These are phyloP conservation scores for Aspergillus luchuensis DNA, from an alignment of 2,329 filamentous ascomycete species.

Conservation along the genomic window DNA sequence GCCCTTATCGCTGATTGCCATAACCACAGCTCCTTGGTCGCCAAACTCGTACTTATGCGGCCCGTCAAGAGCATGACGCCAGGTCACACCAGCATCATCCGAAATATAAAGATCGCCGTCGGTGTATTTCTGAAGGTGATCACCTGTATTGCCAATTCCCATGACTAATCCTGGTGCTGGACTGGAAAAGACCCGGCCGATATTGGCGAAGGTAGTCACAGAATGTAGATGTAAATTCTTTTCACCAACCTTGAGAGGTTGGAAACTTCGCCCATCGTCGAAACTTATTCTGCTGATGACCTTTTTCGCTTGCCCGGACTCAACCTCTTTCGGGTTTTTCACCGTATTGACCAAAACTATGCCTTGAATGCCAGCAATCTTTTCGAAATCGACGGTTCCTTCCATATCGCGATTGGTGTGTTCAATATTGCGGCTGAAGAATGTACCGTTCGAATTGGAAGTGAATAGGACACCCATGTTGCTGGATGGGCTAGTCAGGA, in stretches of 20 bases:
- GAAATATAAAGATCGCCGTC: slow-evolving; percentile 85
- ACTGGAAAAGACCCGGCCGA: slow-evolving; percentile 87
- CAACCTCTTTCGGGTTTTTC: slow-evolving; percentile 78
- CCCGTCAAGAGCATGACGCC: slow-evolving; percentile 71
- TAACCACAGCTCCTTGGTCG: slow-evolving; percentile 83
- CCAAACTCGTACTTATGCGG: slow-evolving; percentile 97
- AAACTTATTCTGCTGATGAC: slow-evolving; percentile 84
- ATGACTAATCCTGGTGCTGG: slow-evolving; percentile 90
- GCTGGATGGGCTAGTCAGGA: slow-evolving; percentile 67
- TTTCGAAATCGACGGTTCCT: slow-evolving; percentile 91
- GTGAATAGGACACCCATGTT: slow-evolving; percentile 89
- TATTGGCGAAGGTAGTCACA: slow-evolving; percentile 78
- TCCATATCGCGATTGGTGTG: slow-evolving; percentile 81
- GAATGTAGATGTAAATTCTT: slow-evolving; percentile 84
- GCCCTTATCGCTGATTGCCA: slow-evolving; percentile 73
- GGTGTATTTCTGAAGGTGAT: slow-evolving; percentile 67
- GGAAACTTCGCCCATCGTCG: slow-evolving; percentile 88
- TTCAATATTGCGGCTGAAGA: slow-evolving; percentile 88
- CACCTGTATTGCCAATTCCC: slow-evolving; percentile 88
- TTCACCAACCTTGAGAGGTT: slow-evolving; percentile 67
- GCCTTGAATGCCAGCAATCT: slow-evolving; percentile 86
- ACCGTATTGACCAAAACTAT: slow-evolving; percentile 89
- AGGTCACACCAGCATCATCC: slow-evolving; percentile 84
- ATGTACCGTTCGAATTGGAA: slow-evolving; percentile 96
- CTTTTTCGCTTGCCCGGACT: slow-evolving; percentile 59